Base-by-base conservation (phyloP, 148 eudicot species). In the Selenicereus undatus region DNA sequence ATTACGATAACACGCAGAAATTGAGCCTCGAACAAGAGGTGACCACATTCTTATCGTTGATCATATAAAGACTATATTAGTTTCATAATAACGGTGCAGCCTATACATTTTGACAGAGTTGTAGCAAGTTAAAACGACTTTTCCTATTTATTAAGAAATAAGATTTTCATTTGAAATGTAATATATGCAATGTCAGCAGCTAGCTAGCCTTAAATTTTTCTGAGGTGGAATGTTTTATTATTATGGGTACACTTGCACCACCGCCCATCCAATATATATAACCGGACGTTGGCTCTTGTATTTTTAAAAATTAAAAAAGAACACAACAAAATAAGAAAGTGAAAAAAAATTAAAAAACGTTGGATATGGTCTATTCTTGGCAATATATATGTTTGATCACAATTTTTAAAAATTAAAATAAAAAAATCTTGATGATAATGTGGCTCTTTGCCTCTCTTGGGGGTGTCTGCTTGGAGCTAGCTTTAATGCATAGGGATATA, bases 371-470 rank as follows among this genome's bases (percentile, higher is more conserved):
- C 65, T 64, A 7, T 22, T 64, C 29, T n/a, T 64, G 68, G n/a
- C 29, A 6, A n/a, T n/a, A 32, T 32, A 32, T 22, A 64, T 64
- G 68, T 64, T 64, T 64, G 68, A 24, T 22, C 11, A 64, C 1
- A 64, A 64, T 5, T 13, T 56, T 13, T 13, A 56, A 56, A 64
- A 64, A 22, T 22, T 7, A 9, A 24, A n/a, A 64, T 22, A 0
- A 64, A 64, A 64, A 64, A 64, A 64, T 22, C 2, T 1, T 64
- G 27, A 22, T 24, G 26, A 64, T 22, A 64, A 64, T 64, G 13
- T 64, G 68, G 68, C 68, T 64, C 68, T 64, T 64, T 64, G 68
- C 68, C 68, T 8, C 68, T 64, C 68, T 9, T 64, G n/a, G 68
- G 68, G 68, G 68, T 64, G 68, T 64, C 8, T n/a, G 68, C 68